These are phyloP conservation scores for Cinnamomum micranthum DNA, from an alignment of 164 flowering plant genomes.

Conservation along the genomic window DNA sequence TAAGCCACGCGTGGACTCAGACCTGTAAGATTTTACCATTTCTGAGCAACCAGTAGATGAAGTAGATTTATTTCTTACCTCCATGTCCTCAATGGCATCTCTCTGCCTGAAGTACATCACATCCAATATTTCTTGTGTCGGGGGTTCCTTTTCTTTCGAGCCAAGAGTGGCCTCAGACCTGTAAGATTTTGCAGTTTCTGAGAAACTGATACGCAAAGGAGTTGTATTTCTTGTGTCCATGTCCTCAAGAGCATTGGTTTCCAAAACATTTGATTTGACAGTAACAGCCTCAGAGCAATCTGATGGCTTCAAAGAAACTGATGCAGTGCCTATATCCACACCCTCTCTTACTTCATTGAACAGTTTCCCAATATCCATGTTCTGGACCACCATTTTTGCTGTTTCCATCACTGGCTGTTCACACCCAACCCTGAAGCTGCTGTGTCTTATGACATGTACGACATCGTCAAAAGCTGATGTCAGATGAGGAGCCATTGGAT, in stretches of 20 bases:
- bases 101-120: slow-evolving; percentile 88
- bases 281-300: slow-evolving; percentile 34
- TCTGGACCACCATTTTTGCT: slow-evolving; percentile 58
- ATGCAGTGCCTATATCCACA: slow-evolving; percentile 33
- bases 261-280: slow-evolving; percentile 22
- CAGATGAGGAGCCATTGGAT: slow-evolving; percentile 30
- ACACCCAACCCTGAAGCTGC: slow-evolving; percentile 76
- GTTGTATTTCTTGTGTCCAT: slow-evolving; percentile 23
- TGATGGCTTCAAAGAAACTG: slow-evolving; percentile 29
- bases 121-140: slow-evolving; percentile 70
- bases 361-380: slow-evolving; percentile 64
- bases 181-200: slow-evolving; percentile 34
- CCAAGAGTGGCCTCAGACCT: slow-evolving; percentile 16
- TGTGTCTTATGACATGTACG: slow-evolving; percentile 80
- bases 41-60: slow-evolving; percentile 20
- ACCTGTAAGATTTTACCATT: slow-evolving; percentile 25
- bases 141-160: slow-evolving; percentile 35
- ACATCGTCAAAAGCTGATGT: slow-evolving; percentile 75
- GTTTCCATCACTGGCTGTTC: slow-evolving; percentile 67
- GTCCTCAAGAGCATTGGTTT: slow-evolving; percentile 24
- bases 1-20: slow-evolving; percentile 9
- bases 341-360: slow-evolving; percentile 66
- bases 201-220: neutral
- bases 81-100: slow-evolving; percentile 39
- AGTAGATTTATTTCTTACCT: slow-evolving; percentile 13